Conservation (phyloP, 176 grass and related monocot genomes). For the barley (Hordeum vulgare) region MorexV3_pseudomolecules_assembly NC_058519.1:604232525-604233024, state of each 20-base stretch:
- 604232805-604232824: neutral
- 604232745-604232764: neutral
- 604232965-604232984: constrained; percentile 12
- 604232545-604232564: constrained; percentile 21
- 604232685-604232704: too few relatives aligned
- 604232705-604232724: too few relatives aligned
- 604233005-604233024: neutral
- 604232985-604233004: too few relatives aligned
- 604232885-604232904: neutral
- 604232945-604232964: constrained; percentile 26
- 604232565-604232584: constrained; percentile 26
- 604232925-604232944: neutral
- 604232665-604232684: neutral
- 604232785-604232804: neutral
- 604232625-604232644: neutral
- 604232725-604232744: neutral
- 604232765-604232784: neutral
- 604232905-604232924: neutral
- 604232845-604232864: constrained; percentile 12
- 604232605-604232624: neutral
- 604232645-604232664: neutral
- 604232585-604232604: neutral
- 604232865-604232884: neutral
- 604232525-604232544: constrained; percentile 37
- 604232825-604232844: neutral